Evolutionary conservation across 2,329 filamentous ascomycete genomes (phyloP).

Genomic region (Eutypella sp.): DNA sequence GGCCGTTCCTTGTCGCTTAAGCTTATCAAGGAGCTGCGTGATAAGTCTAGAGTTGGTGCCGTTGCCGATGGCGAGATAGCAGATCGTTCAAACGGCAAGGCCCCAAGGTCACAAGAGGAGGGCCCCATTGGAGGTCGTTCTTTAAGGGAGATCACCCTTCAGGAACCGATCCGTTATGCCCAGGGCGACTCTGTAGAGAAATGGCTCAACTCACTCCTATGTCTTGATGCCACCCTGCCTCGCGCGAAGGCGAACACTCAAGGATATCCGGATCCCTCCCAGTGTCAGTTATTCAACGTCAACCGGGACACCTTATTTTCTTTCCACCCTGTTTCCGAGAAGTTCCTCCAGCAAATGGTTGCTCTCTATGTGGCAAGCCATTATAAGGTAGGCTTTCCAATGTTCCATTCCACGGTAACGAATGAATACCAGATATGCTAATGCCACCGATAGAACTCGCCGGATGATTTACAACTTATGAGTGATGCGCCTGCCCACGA

Average conservation of each 20-base stretch:
- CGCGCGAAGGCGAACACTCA: slow-evolving; percentile 66
- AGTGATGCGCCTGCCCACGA: slow-evolving; percentile 96
- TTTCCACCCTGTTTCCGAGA: slow-evolving; percentile 94
- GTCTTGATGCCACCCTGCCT: slow-evolving; percentile 86
- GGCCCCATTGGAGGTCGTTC: slow-evolving; percentile 64
- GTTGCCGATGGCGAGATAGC: slow-evolving; percentile 58
- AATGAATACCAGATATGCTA: slow-evolving; percentile 80
- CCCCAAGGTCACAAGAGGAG: slow-evolving; percentile 58
- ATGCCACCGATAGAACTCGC: too few relatives aligned
- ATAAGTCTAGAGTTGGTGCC: slow-evolving; percentile 71
- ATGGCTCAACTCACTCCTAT: slow-evolving; percentile 92
- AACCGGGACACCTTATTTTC: slow-evolving; percentile 98
- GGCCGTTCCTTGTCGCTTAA: slow-evolving; percentile 92
- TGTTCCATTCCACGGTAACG: slow-evolving; percentile 37
- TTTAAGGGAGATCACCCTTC: slow-evolving; percentile 84
- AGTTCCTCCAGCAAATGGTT: slow-evolving; percentile 97
- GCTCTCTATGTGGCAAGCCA: slow-evolving; percentile 93
- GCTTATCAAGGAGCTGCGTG: slow-evolving; percentile 91
- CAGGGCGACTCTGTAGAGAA: slow-evolving; percentile 88
- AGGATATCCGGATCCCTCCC: slow-evolving; percentile 82
- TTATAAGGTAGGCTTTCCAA: slow-evolving; percentile 60
- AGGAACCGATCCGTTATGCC: slow-evolving; percentile 91
- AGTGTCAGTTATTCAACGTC: slow-evolving; percentile 88
- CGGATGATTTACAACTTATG: slow-evolving; percentile 97
- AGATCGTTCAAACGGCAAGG: slow-evolving; percentile 74